Evolutionary conservation across 192 early-diverging fungal genomes (phyloP).

Genomic region (Coemansia furcata): DNA sequence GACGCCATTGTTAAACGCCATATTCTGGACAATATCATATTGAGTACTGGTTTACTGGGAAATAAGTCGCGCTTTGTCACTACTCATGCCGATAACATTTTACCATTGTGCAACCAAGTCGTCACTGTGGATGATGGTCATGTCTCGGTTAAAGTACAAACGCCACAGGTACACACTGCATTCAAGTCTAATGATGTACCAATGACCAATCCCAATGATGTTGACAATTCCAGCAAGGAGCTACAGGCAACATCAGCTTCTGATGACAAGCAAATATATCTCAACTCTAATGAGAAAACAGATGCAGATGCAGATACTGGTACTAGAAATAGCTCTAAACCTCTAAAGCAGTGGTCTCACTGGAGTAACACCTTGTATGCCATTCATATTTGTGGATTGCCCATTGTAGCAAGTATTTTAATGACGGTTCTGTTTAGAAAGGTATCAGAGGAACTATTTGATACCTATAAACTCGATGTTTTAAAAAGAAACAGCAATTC

Average conservation of each 20-base stretch:
- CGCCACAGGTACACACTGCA: conserved; percentile 21
- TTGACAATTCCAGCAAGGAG: background rate
- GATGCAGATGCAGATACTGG: too few relatives aligned
- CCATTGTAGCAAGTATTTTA: background rate
- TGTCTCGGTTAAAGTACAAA: conserved; percentile 44
- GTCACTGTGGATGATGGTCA: conserved; percentile 14
- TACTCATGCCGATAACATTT: conserved; percentile 25
- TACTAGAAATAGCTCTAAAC: background rate
- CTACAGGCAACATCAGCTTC: background rate
- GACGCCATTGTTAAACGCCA: conserved; percentile 66
- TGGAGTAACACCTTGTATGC: conserved; percentile 56
- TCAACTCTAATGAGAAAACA: background rate
- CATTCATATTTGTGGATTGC: background rate
- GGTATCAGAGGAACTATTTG: too few relatives aligned
- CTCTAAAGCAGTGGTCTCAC: background rate
- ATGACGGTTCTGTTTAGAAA: background rate
- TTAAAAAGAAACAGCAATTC: background rate
- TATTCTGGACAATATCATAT: conserved; percentile 61
- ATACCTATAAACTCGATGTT: background rate
- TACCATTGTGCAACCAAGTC: conserved; percentile 24
- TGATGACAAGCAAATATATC: background rate
- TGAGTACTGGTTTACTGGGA: conserved; percentile 53
- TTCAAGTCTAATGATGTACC: conserved; percentile 10
- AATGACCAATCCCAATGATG: conserved; percentile 10
- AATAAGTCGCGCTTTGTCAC: conserved; percentile 51